Conservation (phyloP, 768 basidiomycete species). For the Pisolithus albus region DNA sequence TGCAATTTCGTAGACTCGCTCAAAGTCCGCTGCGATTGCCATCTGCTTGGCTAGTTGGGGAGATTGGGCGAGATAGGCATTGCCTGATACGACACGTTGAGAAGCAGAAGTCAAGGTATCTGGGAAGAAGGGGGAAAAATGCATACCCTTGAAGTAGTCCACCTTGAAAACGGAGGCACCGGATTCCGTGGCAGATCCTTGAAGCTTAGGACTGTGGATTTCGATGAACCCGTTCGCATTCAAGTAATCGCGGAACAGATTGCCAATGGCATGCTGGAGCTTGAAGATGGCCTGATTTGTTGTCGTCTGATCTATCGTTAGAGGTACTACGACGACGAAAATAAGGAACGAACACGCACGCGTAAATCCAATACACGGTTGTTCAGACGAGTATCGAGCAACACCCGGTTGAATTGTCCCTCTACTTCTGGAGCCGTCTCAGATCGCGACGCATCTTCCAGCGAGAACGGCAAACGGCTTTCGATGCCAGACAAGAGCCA, state of each 20-base stretch:
- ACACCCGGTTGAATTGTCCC: constrained; percentile 69
- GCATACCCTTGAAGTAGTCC: constrained; percentile 86
- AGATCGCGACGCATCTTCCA: constrained; percentile 87
- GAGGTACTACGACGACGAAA: not conserved
- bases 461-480: constrained; percentile 77
- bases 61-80: constrained; percentile 90
- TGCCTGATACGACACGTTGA: constrained; percentile 41
- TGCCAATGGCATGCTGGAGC: constrained; percentile 82
- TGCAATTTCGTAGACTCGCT: constrained; percentile 95
- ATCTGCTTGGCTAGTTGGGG: constrained; percentile 99
- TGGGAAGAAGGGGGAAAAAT: no score
- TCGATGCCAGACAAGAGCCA: constrained; percentile 77
- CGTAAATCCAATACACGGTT: constrained; percentile 92
- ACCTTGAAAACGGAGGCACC: constrained; percentile 98
- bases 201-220: constrained; percentile 96
- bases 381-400: constrained; percentile 90
- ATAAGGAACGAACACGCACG: constrained; percentile 37
- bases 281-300: constrained; percentile 96
- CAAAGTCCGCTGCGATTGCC: constrained; percentile 98
- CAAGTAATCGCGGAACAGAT: constrained; percentile 81
- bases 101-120: not conserved
- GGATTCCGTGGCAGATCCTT: constrained; percentile 94
- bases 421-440: constrained; percentile 62
- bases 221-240: constrained; percentile 74
- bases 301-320: constrained; percentile 54